Base-by-base conservation (phyloP, 148 eudicot genomes). In the Hydrangea macrophylla region DNA sequence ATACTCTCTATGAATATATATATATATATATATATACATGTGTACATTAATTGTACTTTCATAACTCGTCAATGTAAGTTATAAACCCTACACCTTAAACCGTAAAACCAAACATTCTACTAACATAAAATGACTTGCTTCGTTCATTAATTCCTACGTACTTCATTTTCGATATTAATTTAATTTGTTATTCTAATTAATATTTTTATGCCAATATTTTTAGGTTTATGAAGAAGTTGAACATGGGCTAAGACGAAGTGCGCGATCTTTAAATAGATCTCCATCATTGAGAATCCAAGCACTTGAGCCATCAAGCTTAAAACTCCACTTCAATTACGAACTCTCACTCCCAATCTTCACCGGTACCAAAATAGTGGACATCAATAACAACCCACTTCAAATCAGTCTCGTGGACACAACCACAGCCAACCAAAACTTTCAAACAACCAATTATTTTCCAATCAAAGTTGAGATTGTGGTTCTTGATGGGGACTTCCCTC, bases 221-320 rank as follows among this genome's bases (percentile, higher is more conserved):
- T 51, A 88, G 94, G 90, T 88, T 69, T 64, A 71, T 20, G 90
- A 88, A 76, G 94, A 88, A 74, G 84, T 88, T 23, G 90, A 84
- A 50, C 75, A 70, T 44, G 83, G 84, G 11, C 50, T 88, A 3
- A 74, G 68, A 69, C 50, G 64, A 27, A 65, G 78, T 3, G 50
- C 68, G 36, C 59, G 76, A n/a, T 72, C 79, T 20, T 32, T 79
- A 40, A 50, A 60, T 0, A 70, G 80, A 63, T 63, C 79, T 3
- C 68, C 76, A 25, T 83, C 93, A 0, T 42, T 83, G 13, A 70
- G 79, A 67, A 72, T 87, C 58, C 76, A 78, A 62, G 82, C 81
- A 23, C 78, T 70, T 8, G 76, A 83, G 54, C 84, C 76, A 56
- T 53, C 90, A 31, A 79, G 63, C 72, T 74, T 88, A 18, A 60